phyloP scores from a whole-genome alignment of 2,329 filamentous ascomycete species.

The Botryosphaeria dothidea region DNA sequence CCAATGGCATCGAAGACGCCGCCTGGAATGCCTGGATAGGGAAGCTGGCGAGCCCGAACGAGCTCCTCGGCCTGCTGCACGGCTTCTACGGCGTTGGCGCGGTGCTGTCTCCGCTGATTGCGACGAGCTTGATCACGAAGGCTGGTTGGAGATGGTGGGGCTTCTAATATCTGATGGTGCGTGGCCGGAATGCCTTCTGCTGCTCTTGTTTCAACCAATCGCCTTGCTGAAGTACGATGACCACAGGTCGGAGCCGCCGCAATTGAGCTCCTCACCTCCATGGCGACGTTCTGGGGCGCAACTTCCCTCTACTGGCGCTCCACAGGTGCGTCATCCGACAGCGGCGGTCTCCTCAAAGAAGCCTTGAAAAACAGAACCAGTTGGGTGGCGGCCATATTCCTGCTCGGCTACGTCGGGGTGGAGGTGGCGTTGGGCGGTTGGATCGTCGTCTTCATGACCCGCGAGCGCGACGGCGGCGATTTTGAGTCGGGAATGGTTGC shows the following conservation, averaged over 20 bases:
- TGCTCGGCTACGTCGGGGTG: slow-evolving; percentile 76
- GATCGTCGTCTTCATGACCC: slow-evolving; percentile 87
- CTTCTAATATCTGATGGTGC: slow-evolving; percentile 76
- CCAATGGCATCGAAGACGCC: slow-evolving; percentile 68
- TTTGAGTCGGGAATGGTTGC: slow-evolving; percentile 23
- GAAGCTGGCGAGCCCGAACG: slow-evolving; percentile 72
- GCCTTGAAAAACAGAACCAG: slow-evolving; percentile 58
- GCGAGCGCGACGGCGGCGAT: slow-evolving; percentile 56
- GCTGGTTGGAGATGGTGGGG: slow-evolving; percentile 65
- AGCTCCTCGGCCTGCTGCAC: slow-evolving; percentile 72
- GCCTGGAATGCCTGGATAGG: slow-evolving; percentile 66
- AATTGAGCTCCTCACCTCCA: slow-evolving; percentile 56
- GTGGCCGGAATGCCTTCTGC: too few relatives aligned
- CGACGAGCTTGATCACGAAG: slow-evolving; percentile 71
- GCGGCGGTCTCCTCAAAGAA: slow-evolving; percentile 53
- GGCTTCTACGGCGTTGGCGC: slow-evolving; percentile 72
- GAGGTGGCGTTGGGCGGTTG: slow-evolving; percentile 78
- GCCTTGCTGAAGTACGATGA: too few relatives aligned
- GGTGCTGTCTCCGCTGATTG: slow-evolving; percentile 67
- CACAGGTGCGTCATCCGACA: slow-evolving; percentile 28
- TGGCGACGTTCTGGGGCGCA: slow-evolving; percentile 63
- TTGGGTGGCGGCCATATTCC: slow-evolving; percentile 71
- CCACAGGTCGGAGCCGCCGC: slow-evolving; percentile 55
- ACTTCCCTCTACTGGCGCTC: slow-evolving; percentile 60
- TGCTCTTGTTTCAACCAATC: too few relatives aligned